Conservation (phyloP, 2,329 filamentous ascomycete species). For the Pseudogymnoascus sp. region DNA sequence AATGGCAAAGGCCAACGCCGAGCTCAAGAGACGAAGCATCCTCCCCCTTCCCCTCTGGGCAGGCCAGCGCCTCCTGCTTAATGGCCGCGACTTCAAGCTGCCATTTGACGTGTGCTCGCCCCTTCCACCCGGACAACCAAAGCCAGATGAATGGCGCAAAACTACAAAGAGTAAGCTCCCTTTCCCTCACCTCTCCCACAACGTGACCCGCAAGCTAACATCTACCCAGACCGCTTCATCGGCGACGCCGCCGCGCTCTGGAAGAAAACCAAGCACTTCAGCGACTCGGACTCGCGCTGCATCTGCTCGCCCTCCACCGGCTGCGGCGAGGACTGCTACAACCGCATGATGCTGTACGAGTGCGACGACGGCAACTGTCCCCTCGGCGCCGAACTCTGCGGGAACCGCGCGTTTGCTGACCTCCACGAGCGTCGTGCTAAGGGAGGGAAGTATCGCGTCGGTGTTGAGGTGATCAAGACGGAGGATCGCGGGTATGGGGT, state of each 20-base stretch:
- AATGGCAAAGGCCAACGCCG: conserved; percentile 34
- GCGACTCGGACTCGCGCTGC: conserved; percentile 68
- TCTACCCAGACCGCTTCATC: conserved; percentile 69
- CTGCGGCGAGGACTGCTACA: conserved; percentile 85
- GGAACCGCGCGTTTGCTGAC: conserved; percentile 80
- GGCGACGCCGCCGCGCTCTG: conserved; percentile 73
- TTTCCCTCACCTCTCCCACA: neutral
- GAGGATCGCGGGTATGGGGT: conserved; percentile 83
- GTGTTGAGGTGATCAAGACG: conserved; percentile 92
- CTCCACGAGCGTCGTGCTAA: conserved; percentile 65
- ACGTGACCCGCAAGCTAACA: conserved; percentile 12
- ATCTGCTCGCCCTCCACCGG: conserved; percentile 70
- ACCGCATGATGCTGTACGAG: conserved; percentile 94
- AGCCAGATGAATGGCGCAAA: conserved; percentile 87
- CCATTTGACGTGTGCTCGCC: conserved; percentile 88
- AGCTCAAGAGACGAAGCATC: conserved; percentile 40
- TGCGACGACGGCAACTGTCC: conserved; percentile 88
- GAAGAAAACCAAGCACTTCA: conserved; percentile 68
- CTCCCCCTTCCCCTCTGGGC: conserved; percentile 74
- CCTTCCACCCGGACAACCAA: conserved; percentile 74
- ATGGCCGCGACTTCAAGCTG: conserved; percentile 72
- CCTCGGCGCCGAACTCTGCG: conserved; percentile 62
- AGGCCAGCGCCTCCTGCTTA: conserved; percentile 44
- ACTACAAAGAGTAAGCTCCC: conserved; percentile 71
- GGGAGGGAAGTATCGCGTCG: conserved; percentile 81